phyloP scores from a whole-genome alignment of 495 filamentous ascomycete genomes.

The Penicillium daleae region DNA sequence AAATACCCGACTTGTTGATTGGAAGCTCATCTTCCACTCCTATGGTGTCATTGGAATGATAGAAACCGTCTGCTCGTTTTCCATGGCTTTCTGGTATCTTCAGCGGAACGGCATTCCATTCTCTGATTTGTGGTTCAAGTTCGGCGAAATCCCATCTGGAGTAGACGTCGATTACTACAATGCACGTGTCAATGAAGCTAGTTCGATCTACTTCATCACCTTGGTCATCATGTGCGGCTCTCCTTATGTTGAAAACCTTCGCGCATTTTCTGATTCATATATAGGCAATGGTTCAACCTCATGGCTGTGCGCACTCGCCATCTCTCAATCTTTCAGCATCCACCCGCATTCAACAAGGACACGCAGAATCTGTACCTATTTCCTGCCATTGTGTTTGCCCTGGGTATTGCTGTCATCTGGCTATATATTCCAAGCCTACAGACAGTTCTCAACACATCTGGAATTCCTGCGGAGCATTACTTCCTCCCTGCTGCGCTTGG shows the following conservation, averaged over 20 bases:
- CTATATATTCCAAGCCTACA: slow-evolving; percentile 65
- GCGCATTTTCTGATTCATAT: background rate
- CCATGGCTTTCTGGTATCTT: slow-evolving; percentile 68
- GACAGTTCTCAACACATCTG: slow-evolving; percentile 51
- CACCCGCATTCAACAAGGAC: slow-evolving; percentile 58
- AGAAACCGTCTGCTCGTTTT: slow-evolving; percentile 61
- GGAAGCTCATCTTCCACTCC: slow-evolving; percentile 63
- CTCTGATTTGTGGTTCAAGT: slow-evolving; percentile 59
- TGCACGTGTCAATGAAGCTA: slow-evolving; percentile 48
- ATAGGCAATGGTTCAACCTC: slow-evolving; percentile 71
- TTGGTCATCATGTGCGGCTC: slow-evolving; percentile 33
- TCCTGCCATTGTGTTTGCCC: slow-evolving; percentile 64
- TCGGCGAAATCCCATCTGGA: slow-evolving; percentile 50
- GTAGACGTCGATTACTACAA: slow-evolving; percentile 53
- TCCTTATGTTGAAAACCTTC: background rate
- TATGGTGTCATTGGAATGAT: slow-evolving; percentile 67
- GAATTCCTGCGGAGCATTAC: slow-evolving; percentile 65
- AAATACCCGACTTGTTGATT: slow-evolving; percentile 67
- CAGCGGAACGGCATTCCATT: slow-evolving; percentile 48
- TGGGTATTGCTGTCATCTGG: slow-evolving; percentile 66
- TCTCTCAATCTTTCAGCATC: slow-evolving; percentile 68
- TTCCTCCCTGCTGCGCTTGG: slow-evolving; percentile 69
- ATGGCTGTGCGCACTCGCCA: slow-evolving; percentile 64
- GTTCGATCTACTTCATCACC: slow-evolving; percentile 38
- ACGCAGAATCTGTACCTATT: slow-evolving; percentile 66